A percentile compares a stretch with the other conserved stretches of the same genome.
These are phyloP conservation scores for Neobulgaria alba DNA, from an alignment of 2,329 filamentous ascomycete genomes.

Conservation along the genomic window DNA sequence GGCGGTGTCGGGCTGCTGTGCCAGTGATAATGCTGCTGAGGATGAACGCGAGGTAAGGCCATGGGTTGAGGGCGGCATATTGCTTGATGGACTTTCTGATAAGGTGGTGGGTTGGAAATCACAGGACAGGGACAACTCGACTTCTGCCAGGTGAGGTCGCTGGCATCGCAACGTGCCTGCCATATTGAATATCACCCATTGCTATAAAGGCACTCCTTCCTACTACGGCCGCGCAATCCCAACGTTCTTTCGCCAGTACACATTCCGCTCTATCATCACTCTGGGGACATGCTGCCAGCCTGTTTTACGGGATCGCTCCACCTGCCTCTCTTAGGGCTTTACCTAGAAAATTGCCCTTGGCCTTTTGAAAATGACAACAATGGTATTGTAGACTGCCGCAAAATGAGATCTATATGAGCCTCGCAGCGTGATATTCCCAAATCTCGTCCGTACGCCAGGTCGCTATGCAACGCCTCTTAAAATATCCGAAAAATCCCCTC, in stretches of 20 bases:
- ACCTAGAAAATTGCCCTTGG: no score
- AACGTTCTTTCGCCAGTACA: no score
- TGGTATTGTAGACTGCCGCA: conserved; percentile 1
- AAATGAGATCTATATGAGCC: conserved; percentile 23
- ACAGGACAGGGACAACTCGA: not conserved
- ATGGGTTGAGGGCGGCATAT: conserved; percentile 25
- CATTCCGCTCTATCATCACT: no score
- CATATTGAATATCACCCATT: no score
- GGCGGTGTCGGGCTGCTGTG: conserved; percentile 9
- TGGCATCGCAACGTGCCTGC: conserved; percentile 6
- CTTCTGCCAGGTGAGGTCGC: not conserved
- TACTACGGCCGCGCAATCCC: no score
- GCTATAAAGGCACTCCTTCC: no score
- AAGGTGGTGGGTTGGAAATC: not conserved
- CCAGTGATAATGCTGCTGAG: conserved; percentile 20
- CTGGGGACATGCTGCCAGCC: no score
- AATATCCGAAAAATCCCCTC: conserved; percentile 13
- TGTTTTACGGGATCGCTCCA: no score
- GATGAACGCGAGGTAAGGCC: conserved; percentile 22
- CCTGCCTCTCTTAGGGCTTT: no score
- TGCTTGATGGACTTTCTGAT: conserved; percentile 6
- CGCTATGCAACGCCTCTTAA: conserved; percentile 29
- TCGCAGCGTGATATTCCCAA: conserved; percentile 18
- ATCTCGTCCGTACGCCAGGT: conserved; percentile 25
- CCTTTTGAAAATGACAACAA: not conserved